Conservation (phyloP, 352 stramenopile genomes). For the Globisporangium okanoganense region DNA sequence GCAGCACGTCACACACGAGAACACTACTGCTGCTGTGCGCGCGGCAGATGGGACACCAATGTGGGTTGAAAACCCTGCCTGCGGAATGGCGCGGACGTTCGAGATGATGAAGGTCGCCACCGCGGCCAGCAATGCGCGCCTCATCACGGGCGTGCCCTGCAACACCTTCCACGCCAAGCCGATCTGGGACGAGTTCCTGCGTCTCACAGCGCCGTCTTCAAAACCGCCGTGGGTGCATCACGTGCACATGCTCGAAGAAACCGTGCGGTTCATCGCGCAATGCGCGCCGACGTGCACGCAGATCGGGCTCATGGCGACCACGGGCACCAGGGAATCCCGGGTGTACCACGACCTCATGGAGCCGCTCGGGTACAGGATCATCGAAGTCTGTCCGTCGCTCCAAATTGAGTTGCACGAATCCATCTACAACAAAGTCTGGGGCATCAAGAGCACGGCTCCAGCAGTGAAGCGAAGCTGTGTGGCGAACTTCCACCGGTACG, state of each 20-base stretch:
- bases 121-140: conserved; percentile 24
- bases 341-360: conserved; percentile 72
- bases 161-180: conserved; percentile 73
- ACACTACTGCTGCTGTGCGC: background rate
- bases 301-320: conserved; percentile 68
- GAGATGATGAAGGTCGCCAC: conserved; percentile 61
- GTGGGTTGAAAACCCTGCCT: conserved; percentile 60
- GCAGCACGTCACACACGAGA: conserved; percentile 19
- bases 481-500: conserved; percentile 62
- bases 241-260: conserved; percentile 76
- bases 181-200: conserved; percentile 71
- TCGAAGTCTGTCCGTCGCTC: conserved; percentile 43
- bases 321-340: conserved; percentile 50
- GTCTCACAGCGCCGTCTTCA: conserved; percentile 21
- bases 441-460: conserved; percentile 72
- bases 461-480: conserved; percentile 43
- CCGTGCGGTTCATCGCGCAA: conserved; percentile 47
- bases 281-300: conserved; percentile 38
- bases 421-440: conserved; percentile 69
- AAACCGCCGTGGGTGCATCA: conserved; percentile 19
- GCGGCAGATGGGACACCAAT: background rate
- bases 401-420: conserved; percentile 69
- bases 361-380: conserved; percentile 47
- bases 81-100: conserved; percentile 71
- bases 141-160: conserved; percentile 64